Evolutionary conservation across 192 early-diverging fungal species (phyloP).

Genomic region (Coemansia erecta): DNA sequence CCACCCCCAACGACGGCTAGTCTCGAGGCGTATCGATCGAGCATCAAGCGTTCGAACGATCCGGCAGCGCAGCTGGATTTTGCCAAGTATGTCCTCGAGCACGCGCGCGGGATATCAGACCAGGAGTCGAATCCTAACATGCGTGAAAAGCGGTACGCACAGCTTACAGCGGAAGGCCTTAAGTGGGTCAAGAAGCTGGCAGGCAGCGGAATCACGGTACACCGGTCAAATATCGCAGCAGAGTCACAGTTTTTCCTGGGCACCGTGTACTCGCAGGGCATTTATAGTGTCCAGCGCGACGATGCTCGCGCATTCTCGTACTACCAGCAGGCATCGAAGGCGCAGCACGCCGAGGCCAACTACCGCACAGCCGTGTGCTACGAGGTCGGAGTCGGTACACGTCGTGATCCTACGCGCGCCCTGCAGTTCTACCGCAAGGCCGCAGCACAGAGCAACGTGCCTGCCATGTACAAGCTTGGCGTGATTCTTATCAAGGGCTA

Average conservation of each 20-base stretch:
- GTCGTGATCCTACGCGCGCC: slow-evolving; percentile 73
- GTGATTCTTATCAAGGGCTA: slow-evolving; percentile 86
- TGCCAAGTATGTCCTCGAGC: slow-evolving; percentile 82
- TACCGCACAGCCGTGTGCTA: slow-evolving; percentile 96
- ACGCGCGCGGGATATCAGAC: slow-evolving; percentile 63
- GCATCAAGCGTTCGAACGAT: slow-evolving; percentile 61
- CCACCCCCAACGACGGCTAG: slow-evolving; percentile 40
- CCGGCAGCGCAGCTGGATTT: slow-evolving; percentile 76
- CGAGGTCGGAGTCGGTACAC: slow-evolving; percentile 92
- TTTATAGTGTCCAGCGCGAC: slow-evolving; percentile 73
- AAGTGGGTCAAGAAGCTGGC: slow-evolving; percentile 86
- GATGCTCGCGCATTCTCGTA: slow-evolving; percentile 86
- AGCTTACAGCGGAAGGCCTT: slow-evolving; percentile 74
- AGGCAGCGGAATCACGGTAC: slow-evolving; percentile 58
- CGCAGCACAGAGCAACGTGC: slow-evolving; percentile 83
- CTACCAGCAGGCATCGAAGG: slow-evolving; percentile 91
- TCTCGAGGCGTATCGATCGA: slow-evolving; percentile 45
- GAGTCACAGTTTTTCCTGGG: slow-evolving; percentile 94
- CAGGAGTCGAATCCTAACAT: slow-evolving; percentile 68
- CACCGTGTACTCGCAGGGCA: slow-evolving; percentile 83
- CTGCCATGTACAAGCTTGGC: slow-evolving; percentile 97
- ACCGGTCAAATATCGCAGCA: slow-evolving; percentile 71
- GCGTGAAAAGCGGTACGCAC: slow-evolving; percentile 67
- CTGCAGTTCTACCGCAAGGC: slow-evolving; percentile 93
- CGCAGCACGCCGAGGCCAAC: slow-evolving; percentile 85